Percentiles rank a stretch among this genome's conserved stretches.
Evolutionary conservation across 1,139 yeast species (phyloP).

Genomic region (Suhomyces bokatorum): DNA sequence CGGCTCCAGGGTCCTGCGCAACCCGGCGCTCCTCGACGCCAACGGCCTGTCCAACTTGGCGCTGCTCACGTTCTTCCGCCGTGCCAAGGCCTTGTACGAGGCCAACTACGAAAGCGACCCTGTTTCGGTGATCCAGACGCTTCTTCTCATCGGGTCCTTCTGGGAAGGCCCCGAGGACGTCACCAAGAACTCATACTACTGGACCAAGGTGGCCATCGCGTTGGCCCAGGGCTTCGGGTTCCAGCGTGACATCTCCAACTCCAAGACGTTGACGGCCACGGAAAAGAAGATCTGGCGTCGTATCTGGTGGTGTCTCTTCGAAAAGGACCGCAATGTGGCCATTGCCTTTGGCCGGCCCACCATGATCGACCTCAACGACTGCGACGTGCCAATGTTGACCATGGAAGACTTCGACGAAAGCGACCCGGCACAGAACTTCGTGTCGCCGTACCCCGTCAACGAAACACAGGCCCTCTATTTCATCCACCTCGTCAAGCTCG

Average conservation of each 20-base stretch:
- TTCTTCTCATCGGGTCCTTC: slow-evolving; percentile 65
- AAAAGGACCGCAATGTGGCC: slow-evolving; percentile 71
- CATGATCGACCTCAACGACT: slow-evolving; percentile 68
- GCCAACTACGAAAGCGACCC: slow-evolving; percentile 74
- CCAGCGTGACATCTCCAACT: slow-evolving; percentile 53
- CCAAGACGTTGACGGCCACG: slow-evolving; percentile 29
- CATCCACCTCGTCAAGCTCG: slow-evolving; percentile 65
- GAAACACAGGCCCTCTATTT: slow-evolving; percentile 55
- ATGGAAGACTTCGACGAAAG: slow-evolving; percentile 64
- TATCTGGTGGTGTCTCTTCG: slow-evolving; percentile 80
- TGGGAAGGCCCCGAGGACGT: slow-evolving; percentile 83
- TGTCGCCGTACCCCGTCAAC: slow-evolving; percentile 48
- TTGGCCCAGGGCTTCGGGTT: slow-evolving; percentile 81
- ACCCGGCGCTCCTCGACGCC: slow-evolving; percentile 57
- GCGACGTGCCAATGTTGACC: slow-evolving; percentile 75
- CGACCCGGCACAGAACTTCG: slow-evolving; percentile 46
- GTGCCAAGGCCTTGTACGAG: slow-evolving; percentile 78
- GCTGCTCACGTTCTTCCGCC: slow-evolving; percentile 64
- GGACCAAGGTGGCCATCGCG: slow-evolving; percentile 74
- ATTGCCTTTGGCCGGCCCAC: slow-evolving; percentile 78
- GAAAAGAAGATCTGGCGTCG: slow-evolving; percentile 67
- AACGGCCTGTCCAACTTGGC: slow-evolving; percentile 60
- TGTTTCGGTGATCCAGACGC: slow-evolving; percentile 61
- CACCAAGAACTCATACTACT: slow-evolving; percentile 70
- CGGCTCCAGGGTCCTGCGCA: slow-evolving; percentile 63